Base-by-base conservation (phyloP, 2,329 filamentous ascomycete species). In the Monosporascus sp. region DNA sequence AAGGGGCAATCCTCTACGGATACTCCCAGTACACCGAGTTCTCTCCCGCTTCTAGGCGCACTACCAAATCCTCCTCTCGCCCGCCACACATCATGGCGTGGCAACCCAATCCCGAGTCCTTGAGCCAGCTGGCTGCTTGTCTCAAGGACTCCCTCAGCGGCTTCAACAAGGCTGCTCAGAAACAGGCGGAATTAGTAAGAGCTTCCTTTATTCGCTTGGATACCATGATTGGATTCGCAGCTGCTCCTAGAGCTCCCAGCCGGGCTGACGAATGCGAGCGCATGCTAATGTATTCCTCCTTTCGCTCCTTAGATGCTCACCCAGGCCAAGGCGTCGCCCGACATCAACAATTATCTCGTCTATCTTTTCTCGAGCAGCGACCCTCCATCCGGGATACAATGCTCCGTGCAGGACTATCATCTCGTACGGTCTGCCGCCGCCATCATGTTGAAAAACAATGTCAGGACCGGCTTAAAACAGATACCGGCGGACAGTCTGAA, bases 341-440 rank as follows among this genome's bases (percentile, higher is more conserved):
- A 97, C 71, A 90, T 97, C 77, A 93, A 95, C 77, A 97, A 97
- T 75, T 99, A 99, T 72, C 85, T 99, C 45, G 89, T 90, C 62
- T 97, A 89, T 72, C 83, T 99, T 58, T 90, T 96, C 72, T 90
- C 89, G 56, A 91, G 83, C 63, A 70, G 83, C 53, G 79, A 85
- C 59, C 76, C 79, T 49, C 83, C 88, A 47, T 72, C 77, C 53
- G 84, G 78, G 58, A 76, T 89, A 67, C 76, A 77, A 61, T 81
- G 83, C 62, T 81, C 79, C 50, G 66, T 77, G 61, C 67, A 80
- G 59, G 78, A 89, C 68, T 86, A 91, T 75, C 82, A 88, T 69
- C 76, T 90, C 49, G 87, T 96, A 56, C 87, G 94, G 59, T 89
- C 90, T 56, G 89, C 93, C 11, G 92, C 93, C 26, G 92, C 90